Percentiles rank a stretch among this genome's conserved stretches.
phyloP scores from a whole-genome alignment of 441 rosid species.

The Erysimum cheiri region DNA sequence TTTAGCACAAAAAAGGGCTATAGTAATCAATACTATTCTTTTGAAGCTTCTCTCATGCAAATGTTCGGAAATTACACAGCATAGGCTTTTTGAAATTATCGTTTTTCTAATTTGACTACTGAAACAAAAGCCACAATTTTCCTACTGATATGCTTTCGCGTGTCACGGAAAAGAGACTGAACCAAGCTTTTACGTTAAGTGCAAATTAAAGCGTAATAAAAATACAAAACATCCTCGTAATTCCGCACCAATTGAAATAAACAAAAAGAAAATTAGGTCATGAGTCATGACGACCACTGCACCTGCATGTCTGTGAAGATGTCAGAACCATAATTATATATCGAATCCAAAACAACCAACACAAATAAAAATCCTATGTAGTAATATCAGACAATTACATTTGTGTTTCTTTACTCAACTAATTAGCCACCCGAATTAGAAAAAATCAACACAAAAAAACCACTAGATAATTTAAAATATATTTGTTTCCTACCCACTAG shows the following conservation, averaged over 20 bases:
- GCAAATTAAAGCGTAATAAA: conserved; percentile 5
- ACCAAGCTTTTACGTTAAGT: conserved; percentile 25
- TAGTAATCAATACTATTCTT: background rate
- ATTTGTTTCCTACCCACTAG: conserved; percentile 9
- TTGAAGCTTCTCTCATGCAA: conserved; percentile 9
- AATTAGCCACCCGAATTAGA: background rate
- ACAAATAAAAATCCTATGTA: conserved; percentile 19
- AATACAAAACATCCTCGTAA: conserved; percentile 11
- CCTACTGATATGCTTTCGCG: conserved; percentile 3
- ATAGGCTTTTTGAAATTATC: background rate
- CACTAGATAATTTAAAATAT: background rate
- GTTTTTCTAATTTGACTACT: background rate
- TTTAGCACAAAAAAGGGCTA: conserved; percentile 19
- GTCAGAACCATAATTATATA: conserved; percentile 29
- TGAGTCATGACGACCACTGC: conserved; percentile 33
- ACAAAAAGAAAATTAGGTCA: conserved; percentile 23
- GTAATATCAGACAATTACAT: conserved; percentile 14
- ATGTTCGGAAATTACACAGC: conserved; percentile 36
- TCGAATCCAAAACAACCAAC: conserved; percentile 19
- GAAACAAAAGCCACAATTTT: background rate
- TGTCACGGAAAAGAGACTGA: conserved; percentile 15
- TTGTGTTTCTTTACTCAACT: conserved; percentile 29
- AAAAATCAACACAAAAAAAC: background rate
- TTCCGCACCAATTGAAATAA: conserved; percentile 11
- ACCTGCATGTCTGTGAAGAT: conserved; percentile 33